Base-by-base conservation (phyloP, 495 filamentous ascomycete genomes). In the Baudoinia panamericana region DNA sequence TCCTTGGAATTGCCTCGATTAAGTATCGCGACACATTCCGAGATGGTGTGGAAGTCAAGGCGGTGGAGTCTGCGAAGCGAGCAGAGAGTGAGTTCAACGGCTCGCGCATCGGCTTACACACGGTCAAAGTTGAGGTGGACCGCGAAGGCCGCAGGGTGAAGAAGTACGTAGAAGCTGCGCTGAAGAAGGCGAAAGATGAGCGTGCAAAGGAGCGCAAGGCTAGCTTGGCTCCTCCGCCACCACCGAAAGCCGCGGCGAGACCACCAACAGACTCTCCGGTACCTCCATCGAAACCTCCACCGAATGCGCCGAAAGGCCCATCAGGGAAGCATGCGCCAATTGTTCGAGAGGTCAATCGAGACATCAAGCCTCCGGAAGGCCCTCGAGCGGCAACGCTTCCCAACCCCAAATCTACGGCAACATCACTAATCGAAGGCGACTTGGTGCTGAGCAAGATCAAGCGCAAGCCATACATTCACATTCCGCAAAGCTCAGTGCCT, bases 381-480 rank as follows among this genome's bases (percentile, higher is more conserved):
- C 66, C 67, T n/a, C 58, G 63, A 41, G 62, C 59, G 36, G 39
- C 42, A 50, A 39, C 55, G 3, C 34, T 56, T 39, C 51, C 63
- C 47, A 55, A 27, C 25, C 53, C 67, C 18, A 71, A 67, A 34
- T 65, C 67, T 24, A 58, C 63, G 32, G 48, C 64, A 26, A 60
- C 61, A 36, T 69, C 63, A 23, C 58, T 74, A 23, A 61, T 78
- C 15, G 72, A 82, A 54, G 68, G 71, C 10, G 65, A 76, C 29
- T 70, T 71, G 0, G 64, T 93, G 19, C 51, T 77, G 21, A 61
- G 62, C 37, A 71, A 75, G 37, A 74, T 96, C 28, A 80, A 81
- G 51, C 68, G 75, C 30, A 78, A 83, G 44, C 90, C 90, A 0
- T 95, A 92, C 56, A 79, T 96, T n/a, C 94, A 93, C 58, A 78